Evolutionary conservation across 495 filamentous ascomycete genomes (phyloP).

Genomic region (Polyplosphaeria fusca): DNA sequence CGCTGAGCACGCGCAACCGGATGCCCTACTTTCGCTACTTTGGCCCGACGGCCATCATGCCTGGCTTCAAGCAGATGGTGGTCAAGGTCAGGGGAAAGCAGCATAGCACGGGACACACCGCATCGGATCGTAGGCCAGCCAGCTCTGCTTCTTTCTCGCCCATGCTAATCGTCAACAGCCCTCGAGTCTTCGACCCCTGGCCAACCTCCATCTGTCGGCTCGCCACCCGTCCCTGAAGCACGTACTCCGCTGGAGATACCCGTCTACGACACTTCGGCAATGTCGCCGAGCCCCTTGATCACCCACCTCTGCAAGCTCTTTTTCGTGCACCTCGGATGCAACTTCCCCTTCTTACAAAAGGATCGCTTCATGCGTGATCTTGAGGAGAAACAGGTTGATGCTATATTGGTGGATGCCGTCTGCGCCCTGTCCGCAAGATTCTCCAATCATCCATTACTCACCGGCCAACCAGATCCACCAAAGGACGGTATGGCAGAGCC

Average conservation of each 20-base stretch:
- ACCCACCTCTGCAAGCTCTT: slow-evolving; percentile 72
- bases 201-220: slow-evolving; percentile 43
- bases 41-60: slow-evolving; percentile 83
- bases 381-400: slow-evolving; percentile 73
- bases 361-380: slow-evolving; percentile 66
- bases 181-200: slow-evolving; percentile 32
- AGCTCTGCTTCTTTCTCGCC: not conserved
- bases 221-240: slow-evolving; percentile 39
- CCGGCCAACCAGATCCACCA: slow-evolving; percentile 43
- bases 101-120: slow-evolving; percentile 49
- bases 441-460: slow-evolving; percentile 64
- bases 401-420: slow-evolving; percentile 81
- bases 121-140: slow-evolving; percentile 39
- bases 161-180: slow-evolving; percentile 16
- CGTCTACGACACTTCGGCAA: slow-evolving; percentile 70
- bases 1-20: slow-evolving; percentile 52
- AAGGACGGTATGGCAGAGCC: slow-evolving; percentile 43
- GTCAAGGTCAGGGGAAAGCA: slow-evolving; percentile 64
- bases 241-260: slow-evolving; percentile 66
- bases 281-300: slow-evolving; percentile 68
- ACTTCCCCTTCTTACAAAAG: slow-evolving; percentile 73
- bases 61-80: slow-evolving; percentile 90
- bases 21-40: slow-evolving; percentile 88
- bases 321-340: slow-evolving; percentile 74
- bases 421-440: slow-evolving; percentile 80